Percentiles rank a stretch among this genome's conserved stretches.
Conservation (phyloP, 2,329 filamentous ascomycete genomes). For the Chaetomium olivaceum region DNA sequence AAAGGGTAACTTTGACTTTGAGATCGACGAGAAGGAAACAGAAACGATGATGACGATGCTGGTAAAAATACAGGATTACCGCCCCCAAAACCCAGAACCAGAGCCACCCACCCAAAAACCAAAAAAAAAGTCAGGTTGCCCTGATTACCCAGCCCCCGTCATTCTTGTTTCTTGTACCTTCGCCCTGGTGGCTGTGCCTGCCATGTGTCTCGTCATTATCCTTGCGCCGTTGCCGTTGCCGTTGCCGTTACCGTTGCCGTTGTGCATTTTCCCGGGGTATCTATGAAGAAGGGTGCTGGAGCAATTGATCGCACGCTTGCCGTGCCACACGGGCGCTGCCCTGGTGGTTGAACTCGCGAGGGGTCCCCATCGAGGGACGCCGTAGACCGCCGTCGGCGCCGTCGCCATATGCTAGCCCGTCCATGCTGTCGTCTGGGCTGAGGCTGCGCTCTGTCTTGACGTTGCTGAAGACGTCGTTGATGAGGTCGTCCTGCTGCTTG, state of each 20-base stretch:
- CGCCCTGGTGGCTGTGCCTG: not conserved
- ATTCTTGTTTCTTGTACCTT: not conserved
- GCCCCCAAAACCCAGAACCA: not conserved
- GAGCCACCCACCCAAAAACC: not conserved
- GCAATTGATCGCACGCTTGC: conserved; percentile 42
- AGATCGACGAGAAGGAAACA: conserved; percentile 2
- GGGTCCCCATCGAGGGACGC: not conserved
- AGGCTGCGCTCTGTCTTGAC: conserved; percentile 28
- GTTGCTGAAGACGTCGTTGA: conserved; percentile 36
- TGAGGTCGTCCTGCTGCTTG: conserved; percentile 39
- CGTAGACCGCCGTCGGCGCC: not conserved
- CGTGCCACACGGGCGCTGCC: conserved; percentile 41
- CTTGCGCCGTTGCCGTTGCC: conserved; percentile 10
- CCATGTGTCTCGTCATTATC: conserved; percentile 18
- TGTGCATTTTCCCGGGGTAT: not conserved
- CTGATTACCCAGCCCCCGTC: conserved; percentile 5
- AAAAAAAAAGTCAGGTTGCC: not conserved
- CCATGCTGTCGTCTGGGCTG: conserved; percentile 30
- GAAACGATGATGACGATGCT: conserved; percentile 11
- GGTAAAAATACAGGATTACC: conserved; percentile 14
- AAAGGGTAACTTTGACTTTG: not conserved
- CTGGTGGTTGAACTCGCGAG: conserved; percentile 29
- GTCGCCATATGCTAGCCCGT: conserved; percentile 25
- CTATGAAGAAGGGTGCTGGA: conserved; percentile 21
- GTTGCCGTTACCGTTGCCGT: conserved; percentile 13